Conservation (phyloP, 345 rosid genomes). For the Eucalyptus leucophloia region DNA sequence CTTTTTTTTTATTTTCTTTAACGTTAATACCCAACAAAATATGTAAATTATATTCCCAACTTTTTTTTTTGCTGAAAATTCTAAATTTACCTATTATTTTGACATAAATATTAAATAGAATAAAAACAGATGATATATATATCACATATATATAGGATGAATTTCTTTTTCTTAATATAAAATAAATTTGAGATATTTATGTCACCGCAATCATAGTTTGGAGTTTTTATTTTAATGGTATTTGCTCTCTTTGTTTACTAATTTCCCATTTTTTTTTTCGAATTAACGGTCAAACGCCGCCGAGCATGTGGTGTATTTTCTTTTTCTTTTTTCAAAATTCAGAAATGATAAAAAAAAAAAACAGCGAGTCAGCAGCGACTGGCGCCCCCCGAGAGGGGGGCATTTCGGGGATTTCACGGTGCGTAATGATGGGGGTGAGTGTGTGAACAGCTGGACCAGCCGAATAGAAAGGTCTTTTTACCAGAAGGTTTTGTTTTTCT, state of each 20-base stretch:
- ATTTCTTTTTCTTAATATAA: too few relatives aligned
- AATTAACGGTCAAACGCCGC: not conserved
- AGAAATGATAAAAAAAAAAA: not conserved
- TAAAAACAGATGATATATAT: too few relatives aligned
- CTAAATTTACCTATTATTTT: too few relatives aligned
- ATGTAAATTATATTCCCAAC: not conserved
- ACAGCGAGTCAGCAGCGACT: not conserved
- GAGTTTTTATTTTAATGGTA: not conserved
- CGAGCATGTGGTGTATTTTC: not conserved
- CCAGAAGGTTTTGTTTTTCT: not conserved
- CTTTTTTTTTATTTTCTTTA: not conserved
- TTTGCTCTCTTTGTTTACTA: too few relatives aligned
- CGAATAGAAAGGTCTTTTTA: not conserved
- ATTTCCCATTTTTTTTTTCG: too few relatives aligned
- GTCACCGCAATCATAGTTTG: not conserved
- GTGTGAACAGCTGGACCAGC: slow-evolving; percentile 3
- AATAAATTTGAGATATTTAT: not conserved
- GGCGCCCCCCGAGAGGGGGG: not conserved
- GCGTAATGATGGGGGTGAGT: not conserved
- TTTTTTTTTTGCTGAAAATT: too few relatives aligned
- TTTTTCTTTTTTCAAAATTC: not conserved
- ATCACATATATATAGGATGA: too few relatives aligned
- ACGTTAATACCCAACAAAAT: too few relatives aligned
- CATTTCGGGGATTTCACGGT: not conserved
- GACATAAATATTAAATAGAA: too few relatives aligned